Evolutionary conservation across 1,284 basidiomycete species (phyloP), one percentile per base, ranked within the genome.

Genomic region (Microbotryum silenes-acaulis): DNA sequence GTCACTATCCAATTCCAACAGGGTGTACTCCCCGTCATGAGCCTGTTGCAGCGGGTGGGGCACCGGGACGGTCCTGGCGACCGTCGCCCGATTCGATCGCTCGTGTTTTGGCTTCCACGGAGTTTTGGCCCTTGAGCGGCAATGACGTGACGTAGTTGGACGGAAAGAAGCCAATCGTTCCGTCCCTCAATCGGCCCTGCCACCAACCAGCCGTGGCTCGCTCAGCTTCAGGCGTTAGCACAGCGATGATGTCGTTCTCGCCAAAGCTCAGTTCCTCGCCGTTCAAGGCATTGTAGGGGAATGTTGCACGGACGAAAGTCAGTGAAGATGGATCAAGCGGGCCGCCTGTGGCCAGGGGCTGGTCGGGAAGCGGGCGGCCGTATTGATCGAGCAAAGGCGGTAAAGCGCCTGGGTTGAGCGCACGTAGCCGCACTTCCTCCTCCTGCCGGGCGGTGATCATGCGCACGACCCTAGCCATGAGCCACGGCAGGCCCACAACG

Each of bases 81-180:
- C 37, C 37, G 37, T 12, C 37, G 12, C 37, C 14, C 16, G 37
- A 12, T 42, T 42, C 37, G 14, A 42, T 42, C 37, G 37, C 37
- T 42, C 37, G 10, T 42, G 37, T 18, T 42, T 42, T 42, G 12
- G 16, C 37, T 18, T 42, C 37, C 37, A 42, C 37, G 47, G n/a
- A 48, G 20, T 48, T 54, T 2, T 25, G 48, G 6, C 61, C 56
- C 7, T 60, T 60, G 54, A 65, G 53, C 20, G 63, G 61, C 52
- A 69, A 27, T 44, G 77, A 75, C 72, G 59, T 45, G 9, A 91
- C 89, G 82, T 87, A 93, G 71, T 89, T 93, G 67, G 81, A 84
- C 1, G 94, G 94, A 82, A 99, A 97, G 92, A 92, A 99, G 0
- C 94, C 94, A 69, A 91, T 86, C 65, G 87, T 81, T 0, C 94